Evolutionary conservation across 805 yeast species (phyloP).

Genomic region (Wickerhamomyces chambardii): DNA sequence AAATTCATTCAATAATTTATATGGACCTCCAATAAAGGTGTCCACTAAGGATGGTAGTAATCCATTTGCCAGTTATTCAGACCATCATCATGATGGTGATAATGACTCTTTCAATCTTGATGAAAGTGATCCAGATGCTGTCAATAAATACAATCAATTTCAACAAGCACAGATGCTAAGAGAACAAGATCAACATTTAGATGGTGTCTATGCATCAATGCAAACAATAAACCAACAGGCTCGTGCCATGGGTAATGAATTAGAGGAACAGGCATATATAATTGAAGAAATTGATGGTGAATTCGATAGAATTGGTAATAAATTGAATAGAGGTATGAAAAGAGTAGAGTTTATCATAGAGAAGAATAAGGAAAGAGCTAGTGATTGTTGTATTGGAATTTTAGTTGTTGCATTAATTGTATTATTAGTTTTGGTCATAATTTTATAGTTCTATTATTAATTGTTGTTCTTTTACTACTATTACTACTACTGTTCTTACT

Average conservation of each 20-base stretch:
- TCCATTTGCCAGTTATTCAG: constrained; percentile 16
- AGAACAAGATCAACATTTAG: constrained; percentile 82
- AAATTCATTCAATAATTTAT: constrained; percentile 12
- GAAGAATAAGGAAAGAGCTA: constrained; percentile 70
- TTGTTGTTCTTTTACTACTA: too few relatives aligned
- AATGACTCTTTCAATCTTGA: too few relatives aligned
- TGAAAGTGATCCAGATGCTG: constrained; percentile 5
- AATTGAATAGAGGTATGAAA: constrained; percentile 67
- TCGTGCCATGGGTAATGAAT: constrained; percentile 74
- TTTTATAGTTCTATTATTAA: constrained; percentile 21
- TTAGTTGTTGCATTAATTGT: constrained; percentile 65
- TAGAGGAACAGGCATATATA: constrained; percentile 80
- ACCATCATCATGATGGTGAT: too few relatives aligned
- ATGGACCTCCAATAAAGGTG: too few relatives aligned
- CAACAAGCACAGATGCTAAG: constrained; percentile 65
- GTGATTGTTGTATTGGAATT: constrained; percentile 83
- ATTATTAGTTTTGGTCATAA: constrained; percentile 57
- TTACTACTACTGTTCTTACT: too few relatives aligned
- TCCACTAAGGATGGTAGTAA: constrained; percentile 13
- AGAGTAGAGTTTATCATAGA: constrained; percentile 72
- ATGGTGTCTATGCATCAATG: constrained; percentile 78
- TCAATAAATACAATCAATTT: constrained; percentile 29
- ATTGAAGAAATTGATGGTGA: constrained; percentile 77
- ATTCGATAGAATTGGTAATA: constrained; percentile 66
- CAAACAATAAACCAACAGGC: constrained; percentile 82